Evolutionary conservation across 1,284 basidiomycete genomes (phyloP).

Genomic region (Wallemia mellicola): DNA sequence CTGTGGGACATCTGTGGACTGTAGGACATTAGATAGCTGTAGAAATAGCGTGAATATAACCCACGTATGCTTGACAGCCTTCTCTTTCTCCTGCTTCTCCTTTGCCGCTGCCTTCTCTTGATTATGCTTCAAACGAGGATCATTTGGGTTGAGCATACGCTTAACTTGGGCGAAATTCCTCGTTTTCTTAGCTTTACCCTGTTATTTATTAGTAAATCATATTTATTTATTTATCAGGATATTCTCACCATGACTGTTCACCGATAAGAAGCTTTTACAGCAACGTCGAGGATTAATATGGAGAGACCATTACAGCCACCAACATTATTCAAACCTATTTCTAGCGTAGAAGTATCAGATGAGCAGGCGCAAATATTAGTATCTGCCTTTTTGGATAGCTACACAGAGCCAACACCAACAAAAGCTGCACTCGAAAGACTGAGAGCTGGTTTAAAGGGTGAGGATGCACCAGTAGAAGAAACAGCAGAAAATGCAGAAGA

Average conservation of each 20-base stretch:
- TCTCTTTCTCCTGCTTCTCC: constrained; percentile 41
- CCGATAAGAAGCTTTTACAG: not conserved
- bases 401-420: not conserved
- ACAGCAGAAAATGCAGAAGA: not conserved
- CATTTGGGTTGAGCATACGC: constrained; percentile 77
- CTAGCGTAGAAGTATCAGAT: not conserved
- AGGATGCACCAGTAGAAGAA: not conserved
- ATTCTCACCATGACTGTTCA: not conserved
- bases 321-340: not conserved
- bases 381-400: not conserved
- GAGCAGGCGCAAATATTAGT: not conserved
- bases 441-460: not conserved
- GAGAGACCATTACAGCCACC: not conserved
- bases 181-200: constrained; percentile 85
- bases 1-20: constrained; percentile 61
- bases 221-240: not conserved
- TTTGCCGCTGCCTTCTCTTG: constrained; percentile 43
- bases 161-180: constrained; percentile 87
- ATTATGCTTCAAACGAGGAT: constrained; percentile 40
- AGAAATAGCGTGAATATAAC: constrained; percentile 39
- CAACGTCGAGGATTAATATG: not conserved
- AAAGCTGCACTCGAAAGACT: not conserved
- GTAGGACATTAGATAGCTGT: too few relatives aligned
- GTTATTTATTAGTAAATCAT: not conserved
- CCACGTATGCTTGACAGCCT: constrained; percentile 38